Percentiles rank a stretch among this genome's conserved stretches.
These are phyloP conservation scores for Phytopythium delawarense DNA, from an alignment of 352 stramenopile genomes.

Conservation along the genomic window DNA sequence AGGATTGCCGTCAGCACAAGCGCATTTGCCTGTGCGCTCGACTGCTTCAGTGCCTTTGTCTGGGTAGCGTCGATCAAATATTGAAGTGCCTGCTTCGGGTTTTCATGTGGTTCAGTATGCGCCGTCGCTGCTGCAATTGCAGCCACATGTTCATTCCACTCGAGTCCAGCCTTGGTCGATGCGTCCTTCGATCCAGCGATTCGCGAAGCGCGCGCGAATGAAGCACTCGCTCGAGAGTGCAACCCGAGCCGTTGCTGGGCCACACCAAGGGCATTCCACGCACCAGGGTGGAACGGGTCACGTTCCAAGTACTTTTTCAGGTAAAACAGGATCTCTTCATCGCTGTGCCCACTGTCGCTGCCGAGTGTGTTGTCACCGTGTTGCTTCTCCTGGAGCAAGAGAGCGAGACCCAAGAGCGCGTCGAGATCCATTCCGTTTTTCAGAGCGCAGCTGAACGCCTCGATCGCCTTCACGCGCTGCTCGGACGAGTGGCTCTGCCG, in stretches of 20 bases:
- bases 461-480: slow-evolving; percentile 48
- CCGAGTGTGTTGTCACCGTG: slow-evolving; percentile 16
- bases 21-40: not conserved
- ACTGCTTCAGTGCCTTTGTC: slow-evolving; percentile 10
- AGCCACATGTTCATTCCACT: slow-evolving; percentile 40
- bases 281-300: slow-evolving; percentile 49
- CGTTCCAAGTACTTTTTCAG: slow-evolving; percentile 79
- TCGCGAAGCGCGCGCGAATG: slow-evolving; percentile 23
- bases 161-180: slow-evolving; percentile 9
- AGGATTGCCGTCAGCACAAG: slow-evolving; percentile 19
- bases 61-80: not conserved
- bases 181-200: not conserved
- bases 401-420: slow-evolving; percentile 59
- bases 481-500: slow-evolving; percentile 23
- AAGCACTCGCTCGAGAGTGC: slow-evolving; percentile 28
- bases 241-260: slow-evolving; percentile 54
- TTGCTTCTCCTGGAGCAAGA: slow-evolving; percentile 23
- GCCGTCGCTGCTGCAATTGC: slow-evolving; percentile 12
- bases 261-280: slow-evolving; percentile 65
- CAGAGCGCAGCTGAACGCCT: slow-evolving; percentile 77
- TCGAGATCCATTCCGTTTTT: slow-evolving; percentile 72
- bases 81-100: slow-evolving; percentile 7
- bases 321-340: slow-evolving; percentile 61
- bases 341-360: slow-evolving; percentile 14
- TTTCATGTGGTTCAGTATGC: not conserved